Percentiles rank a stretch among this genome's conserved stretches.
These are phyloP conservation scores for Solanum chilense DNA, from an alignment of 257 asterid species.

Conservation along the genomic window DNA sequence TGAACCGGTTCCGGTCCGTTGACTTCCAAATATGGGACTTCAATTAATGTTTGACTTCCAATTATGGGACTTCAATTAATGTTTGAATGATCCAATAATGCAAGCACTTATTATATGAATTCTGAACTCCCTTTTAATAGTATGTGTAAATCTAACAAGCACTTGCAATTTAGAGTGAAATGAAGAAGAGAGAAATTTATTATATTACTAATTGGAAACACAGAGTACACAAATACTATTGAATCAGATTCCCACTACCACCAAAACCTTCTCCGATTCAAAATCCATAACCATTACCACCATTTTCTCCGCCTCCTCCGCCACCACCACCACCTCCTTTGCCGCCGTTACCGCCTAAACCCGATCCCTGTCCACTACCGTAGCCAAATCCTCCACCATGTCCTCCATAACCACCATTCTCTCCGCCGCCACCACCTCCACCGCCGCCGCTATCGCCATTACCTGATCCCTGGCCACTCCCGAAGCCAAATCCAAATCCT, in stretches of 20 bases:
- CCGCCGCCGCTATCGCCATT: not conserved
- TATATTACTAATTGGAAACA: not conserved
- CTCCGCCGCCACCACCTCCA: not conserved
- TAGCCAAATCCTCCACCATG: not conserved
- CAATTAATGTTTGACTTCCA: too few species aligned
- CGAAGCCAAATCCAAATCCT: not conserved
- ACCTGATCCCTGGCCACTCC: not conserved
- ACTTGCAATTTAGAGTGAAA: not conserved
- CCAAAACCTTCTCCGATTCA: slow-evolving; percentile 9
- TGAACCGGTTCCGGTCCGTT: too few species aligned
- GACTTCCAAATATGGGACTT: too few species aligned
- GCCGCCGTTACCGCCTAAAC: not conserved
- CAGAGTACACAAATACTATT: not conserved
- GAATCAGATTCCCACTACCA: not conserved
- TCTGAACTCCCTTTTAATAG: too few species aligned
- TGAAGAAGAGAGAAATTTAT: not conserved
- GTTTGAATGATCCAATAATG: not conserved
- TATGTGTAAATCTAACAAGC: not conserved
- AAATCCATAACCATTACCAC: slow-evolving; percentile 2
- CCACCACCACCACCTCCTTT: not conserved
- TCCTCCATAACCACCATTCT: too few species aligned
- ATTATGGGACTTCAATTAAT: too few species aligned
- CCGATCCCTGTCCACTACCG: not conserved
- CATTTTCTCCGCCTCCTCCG: not conserved
- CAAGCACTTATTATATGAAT: not conserved